Base-by-base conservation (phyloP, 805 yeast genomes). In the Dipodascopsis tothii region DNA sequence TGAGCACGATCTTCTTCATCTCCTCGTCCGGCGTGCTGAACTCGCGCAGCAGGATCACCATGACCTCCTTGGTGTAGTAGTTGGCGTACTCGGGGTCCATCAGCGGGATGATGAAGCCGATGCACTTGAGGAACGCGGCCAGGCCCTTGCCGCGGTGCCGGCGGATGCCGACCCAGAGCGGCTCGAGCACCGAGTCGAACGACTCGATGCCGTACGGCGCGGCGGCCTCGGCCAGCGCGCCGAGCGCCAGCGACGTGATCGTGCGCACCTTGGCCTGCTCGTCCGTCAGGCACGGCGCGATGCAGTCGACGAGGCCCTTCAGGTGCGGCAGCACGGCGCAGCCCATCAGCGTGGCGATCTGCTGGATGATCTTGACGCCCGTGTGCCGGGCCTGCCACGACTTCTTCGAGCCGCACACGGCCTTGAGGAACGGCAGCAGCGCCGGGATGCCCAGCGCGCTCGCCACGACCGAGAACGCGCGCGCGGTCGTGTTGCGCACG, bases 151-250 rank as follows among this genome's bases (percentile, higher is more conserved):
- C 96, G 49, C 95, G 69, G 50, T 84, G 92, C 33, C 72, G 72
- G 37, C 77, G 72, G 20, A 85, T 73, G 3, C 95, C 96, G 7
- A 67, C 63, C 95, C 96, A 87, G 4, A 85, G 64, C 0, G 86
- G 83, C 43, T 84, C 90, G 28, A 90, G 58, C 0, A 80, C 70
- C 0, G 65, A 63, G 55, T 87, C 94, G 60, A 90, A 88, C 0
- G 90, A 77, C 55, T 85, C 96, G 43, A 84, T 81, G 37, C 97
- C 98, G 63, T 82, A 85, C 0, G 97, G 97, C 19, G 76, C 70
- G 3, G 86, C 75, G 5, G 84, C 79, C 39, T 84, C 88, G 0
- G 96, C 96, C 27, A 90, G 62, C 1, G 80, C 73, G 0, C 88
- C 67, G 1, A 88, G 57, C 0, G 95, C 79, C 28, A 71, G 66